Conservation (phyloP, 106 monocot species). For the Vanilla planifolia region DNA sequence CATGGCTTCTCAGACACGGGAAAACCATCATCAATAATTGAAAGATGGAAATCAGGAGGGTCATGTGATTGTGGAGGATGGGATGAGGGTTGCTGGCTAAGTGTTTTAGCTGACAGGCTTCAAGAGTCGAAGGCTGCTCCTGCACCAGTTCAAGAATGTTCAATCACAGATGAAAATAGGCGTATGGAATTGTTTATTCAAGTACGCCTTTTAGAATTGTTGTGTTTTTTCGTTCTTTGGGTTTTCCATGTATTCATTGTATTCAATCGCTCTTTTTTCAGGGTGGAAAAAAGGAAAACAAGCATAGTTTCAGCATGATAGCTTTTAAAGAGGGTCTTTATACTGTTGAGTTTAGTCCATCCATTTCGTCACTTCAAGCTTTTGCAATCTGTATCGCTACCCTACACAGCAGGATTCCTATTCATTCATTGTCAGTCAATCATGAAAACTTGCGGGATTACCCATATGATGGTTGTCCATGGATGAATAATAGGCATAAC, state of each 20-base stretch:
- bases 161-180: constrained; percentile 6
- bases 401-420: constrained; percentile 33
- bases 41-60: constrained; percentile 70
- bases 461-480: neutral
- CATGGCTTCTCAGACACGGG: constrained; percentile 46
- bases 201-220: constrained; percentile 14
- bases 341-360: constrained; percentile 47
- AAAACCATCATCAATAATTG: constrained; percentile 40
- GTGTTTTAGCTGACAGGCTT: constrained; percentile 22
- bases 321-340: constrained; percentile 46
- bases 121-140: constrained; percentile 9
- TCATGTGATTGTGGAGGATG: constrained; percentile 72
- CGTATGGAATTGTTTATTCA: constrained; percentile 31
- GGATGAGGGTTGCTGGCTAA: constrained; percentile 64
- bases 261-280: constrained; percentile 8
- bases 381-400: constrained; percentile 58
- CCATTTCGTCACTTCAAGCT: constrained; percentile 51
- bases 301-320: constrained; percentile 41
- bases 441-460: constrained; percentile 14
- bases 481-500: neutral
- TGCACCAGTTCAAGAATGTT: neutral
- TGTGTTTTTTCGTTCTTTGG: neutral
- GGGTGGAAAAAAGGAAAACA: constrained; percentile 17
- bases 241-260: neutral
- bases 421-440: constrained; percentile 8